Conservation (phyloP, 2,329 filamentous ascomycete genomes). For the Ceratocystis albifundus region DNA sequence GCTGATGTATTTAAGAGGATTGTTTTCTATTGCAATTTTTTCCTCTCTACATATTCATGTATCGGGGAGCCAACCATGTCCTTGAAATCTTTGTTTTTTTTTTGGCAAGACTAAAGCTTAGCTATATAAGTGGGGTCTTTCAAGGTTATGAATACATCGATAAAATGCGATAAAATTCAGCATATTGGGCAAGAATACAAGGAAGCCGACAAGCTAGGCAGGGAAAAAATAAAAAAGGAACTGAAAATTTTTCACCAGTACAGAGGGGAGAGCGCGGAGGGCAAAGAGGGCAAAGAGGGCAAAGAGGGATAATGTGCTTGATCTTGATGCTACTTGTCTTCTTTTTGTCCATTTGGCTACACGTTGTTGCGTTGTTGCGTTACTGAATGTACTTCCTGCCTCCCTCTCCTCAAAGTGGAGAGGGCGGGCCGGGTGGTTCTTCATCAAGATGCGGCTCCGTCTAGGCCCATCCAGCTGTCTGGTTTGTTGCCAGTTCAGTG, state of each 20-base stretch:
- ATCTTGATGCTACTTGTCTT: constrained; percentile 4
- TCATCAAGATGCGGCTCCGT: not conserved
- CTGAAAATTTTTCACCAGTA: not conserved
- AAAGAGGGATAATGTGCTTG: not conserved
- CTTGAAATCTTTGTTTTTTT: not conserved
- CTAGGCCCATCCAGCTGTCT: not conserved
- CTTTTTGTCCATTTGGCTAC: not conserved
- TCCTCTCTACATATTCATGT: not conserved
- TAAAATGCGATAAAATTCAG: constrained; percentile 12
- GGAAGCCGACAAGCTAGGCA: not conserved
- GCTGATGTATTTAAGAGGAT: constrained; percentile 17
- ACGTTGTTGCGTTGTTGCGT: not conserved
- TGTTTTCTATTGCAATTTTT: constrained; percentile 8
- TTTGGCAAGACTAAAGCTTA: not conserved
- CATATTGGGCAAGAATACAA: not conserved
- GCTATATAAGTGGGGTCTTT: not conserved
- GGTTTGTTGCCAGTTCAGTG: not conserved
- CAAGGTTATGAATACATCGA: not conserved
- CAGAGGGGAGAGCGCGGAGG: not conserved
- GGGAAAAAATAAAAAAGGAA: not conserved
- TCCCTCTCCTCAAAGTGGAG: not conserved
- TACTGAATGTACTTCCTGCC: not conserved
- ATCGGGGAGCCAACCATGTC: constrained; percentile 6
- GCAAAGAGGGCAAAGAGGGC: not conserved
- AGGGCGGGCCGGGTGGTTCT: not conserved